These are phyloP conservation scores for Pyrenophora seminiperda DNA, from an alignment of 2,329 filamentous ascomycete genomes.

Conservation along the genomic window DNA sequence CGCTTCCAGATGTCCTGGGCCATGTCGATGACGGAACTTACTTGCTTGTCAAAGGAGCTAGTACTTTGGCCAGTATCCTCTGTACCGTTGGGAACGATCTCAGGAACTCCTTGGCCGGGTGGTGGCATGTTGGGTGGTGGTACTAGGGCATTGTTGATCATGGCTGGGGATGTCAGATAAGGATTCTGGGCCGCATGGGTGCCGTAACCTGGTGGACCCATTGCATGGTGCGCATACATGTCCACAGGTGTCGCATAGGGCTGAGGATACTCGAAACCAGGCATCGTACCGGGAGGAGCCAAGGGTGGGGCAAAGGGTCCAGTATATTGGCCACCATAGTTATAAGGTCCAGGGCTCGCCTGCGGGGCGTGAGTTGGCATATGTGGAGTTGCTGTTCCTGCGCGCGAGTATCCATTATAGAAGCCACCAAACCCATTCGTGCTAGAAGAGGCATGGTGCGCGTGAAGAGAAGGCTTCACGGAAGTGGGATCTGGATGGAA, in stretches of 20 bases:
- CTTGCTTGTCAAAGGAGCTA: slow-evolving; percentile 48
- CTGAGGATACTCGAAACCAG: slow-evolving; percentile 39
- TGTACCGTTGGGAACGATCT: slow-evolving; percentile 19
- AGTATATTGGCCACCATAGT: slow-evolving; percentile 41
- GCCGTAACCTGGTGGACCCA: slow-evolving; percentile 40
- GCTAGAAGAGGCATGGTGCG: slow-evolving; percentile 34
- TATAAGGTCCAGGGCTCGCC: slow-evolving; percentile 46
- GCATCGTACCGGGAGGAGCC: slow-evolving; percentile 23
- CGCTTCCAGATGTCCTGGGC: slow-evolving; percentile 68
- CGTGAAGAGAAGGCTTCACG: slow-evolving; percentile 47
- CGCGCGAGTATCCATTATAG: slow-evolving; percentile 47
- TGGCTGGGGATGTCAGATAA: slow-evolving; percentile 42
- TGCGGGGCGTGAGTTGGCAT: slow-evolving; percentile 44
- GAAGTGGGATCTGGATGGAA: slow-evolving; percentile 67
- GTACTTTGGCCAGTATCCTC: slow-evolving; percentile 39
- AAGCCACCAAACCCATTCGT: slow-evolving; percentile 36
- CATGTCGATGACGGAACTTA: slow-evolving; percentile 52
- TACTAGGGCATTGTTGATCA: slow-evolving; percentile 35
- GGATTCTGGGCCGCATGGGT: slow-evolving; percentile 28
- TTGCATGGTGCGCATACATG: slow-evolving; percentile 37
- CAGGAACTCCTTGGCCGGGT: slow-evolving; percentile 24
- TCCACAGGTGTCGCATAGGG: slow-evolving; percentile 38
- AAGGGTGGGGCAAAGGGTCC: slow-evolving; percentile 48
- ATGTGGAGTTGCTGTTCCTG: slow-evolving; percentile 45
- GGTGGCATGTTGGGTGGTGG: slow-evolving; percentile 30